These are phyloP conservation scores for Calonectria montana DNA, from an alignment of 2,329 filamentous ascomycete species.

Conservation along the genomic window DNA sequence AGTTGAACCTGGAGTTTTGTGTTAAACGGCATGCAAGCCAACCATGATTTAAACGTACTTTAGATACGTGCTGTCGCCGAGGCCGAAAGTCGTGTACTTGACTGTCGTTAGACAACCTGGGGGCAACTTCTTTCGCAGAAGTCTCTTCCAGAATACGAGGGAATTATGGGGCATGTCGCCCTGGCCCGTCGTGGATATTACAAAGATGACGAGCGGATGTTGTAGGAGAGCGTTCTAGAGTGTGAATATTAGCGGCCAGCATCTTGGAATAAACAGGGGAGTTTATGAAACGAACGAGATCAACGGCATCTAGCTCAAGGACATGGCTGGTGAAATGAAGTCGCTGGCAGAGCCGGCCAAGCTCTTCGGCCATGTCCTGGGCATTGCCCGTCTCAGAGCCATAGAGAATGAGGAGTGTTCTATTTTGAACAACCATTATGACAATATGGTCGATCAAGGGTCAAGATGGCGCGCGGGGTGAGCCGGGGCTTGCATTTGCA, in stretches of 20 bases:
- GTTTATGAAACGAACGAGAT: conserved; percentile 70
- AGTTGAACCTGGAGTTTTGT: conserved; percentile 77
- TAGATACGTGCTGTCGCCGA: conserved; percentile 94
- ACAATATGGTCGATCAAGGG: not conserved
- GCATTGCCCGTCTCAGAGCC: conserved; percentile 96
- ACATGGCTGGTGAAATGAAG: conserved; percentile 82
- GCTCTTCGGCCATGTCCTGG: conserved; percentile 89
- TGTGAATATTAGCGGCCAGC: conserved; percentile 29
- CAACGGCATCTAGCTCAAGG: conserved; percentile 80
- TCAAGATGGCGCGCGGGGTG: not conserved
- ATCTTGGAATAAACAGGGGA: not conserved
- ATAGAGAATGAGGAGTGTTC: conserved; percentile 79
- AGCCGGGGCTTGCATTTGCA: conserved; percentile 7
- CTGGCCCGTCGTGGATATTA: conserved; percentile 93
- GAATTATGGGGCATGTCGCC: conserved; percentile 92
- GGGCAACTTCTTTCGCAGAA: conserved; percentile 82
- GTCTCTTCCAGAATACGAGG: conserved; percentile 83
- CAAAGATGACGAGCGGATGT: conserved; percentile 76
- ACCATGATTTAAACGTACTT: conserved; percentile 67
- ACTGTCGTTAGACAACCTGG: conserved; percentile 75
- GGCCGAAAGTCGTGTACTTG: conserved; percentile 86
- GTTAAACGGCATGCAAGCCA: not conserved
- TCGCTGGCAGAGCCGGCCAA: conserved; percentile 79
- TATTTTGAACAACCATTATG: conserved; percentile 42
- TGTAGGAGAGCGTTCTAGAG: conserved; percentile 62